These are phyloP conservation scores for Rehmannia glutinosa DNA, from an alignment of 257 asterid species.

Conservation along the genomic window DNA sequence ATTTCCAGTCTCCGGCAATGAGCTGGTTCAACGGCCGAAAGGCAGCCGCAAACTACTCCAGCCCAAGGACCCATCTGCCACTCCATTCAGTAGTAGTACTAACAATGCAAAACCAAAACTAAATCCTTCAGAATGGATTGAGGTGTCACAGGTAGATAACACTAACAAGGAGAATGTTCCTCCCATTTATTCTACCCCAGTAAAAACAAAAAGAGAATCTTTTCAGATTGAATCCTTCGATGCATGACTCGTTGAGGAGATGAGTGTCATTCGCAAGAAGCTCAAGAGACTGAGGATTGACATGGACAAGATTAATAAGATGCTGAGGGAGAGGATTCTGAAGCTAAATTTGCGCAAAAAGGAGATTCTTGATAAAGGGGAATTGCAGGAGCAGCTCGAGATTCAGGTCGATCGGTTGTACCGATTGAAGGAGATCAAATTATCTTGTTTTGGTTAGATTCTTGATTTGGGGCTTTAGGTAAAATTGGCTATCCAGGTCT, in stretches of 20 bases:
- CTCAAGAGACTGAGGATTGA: conserved; percentile 56
- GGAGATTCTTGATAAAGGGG: conserved; percentile 45
- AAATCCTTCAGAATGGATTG: neutral
- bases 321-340: conserved; percentile 39
- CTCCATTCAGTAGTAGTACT: neutral
- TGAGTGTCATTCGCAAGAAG: conserved; percentile 59
- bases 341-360: conserved; percentile 51
- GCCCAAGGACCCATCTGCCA: conserved; percentile 37
- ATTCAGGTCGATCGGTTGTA: conserved; percentile 73
- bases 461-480: neutral
- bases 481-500: neutral
- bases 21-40: conserved; percentile 9
- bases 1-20: conserved; percentile 74
- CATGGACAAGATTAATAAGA: conserved; percentile 52
- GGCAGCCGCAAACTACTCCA: conserved; percentile 50
- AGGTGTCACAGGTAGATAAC: neutral
- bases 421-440: conserved; percentile 62
- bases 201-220: conserved; percentile 2
- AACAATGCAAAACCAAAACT: neutral
- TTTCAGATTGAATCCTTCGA: conserved; percentile 34
- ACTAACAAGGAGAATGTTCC: conserved; percentile 56
- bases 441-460: conserved; percentile 39
- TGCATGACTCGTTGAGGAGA: conserved; percentile 78
- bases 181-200: conserved; percentile 28
- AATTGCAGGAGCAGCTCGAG: conserved; percentile 62